Percentiles rank a stretch among this genome's conserved stretches.
These are phyloP conservation scores for Ambrosiella beaveri DNA, from an alignment of 2,329 filamentous ascomycete genomes.

Conservation along the genomic window DNA sequence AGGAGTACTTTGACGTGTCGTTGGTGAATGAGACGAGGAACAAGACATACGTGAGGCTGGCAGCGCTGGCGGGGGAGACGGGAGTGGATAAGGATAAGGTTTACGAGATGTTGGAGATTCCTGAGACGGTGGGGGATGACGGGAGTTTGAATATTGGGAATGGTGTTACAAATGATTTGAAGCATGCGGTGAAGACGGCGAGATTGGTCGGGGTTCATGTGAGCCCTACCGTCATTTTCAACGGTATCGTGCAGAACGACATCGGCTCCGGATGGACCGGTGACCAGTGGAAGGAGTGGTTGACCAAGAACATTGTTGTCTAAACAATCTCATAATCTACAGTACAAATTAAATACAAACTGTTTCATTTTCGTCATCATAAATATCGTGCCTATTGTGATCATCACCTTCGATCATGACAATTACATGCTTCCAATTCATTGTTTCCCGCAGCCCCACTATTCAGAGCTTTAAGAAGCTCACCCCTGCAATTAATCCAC, in stretches of 20 bases:
- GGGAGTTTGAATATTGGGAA: conserved; percentile 66
- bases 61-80: conserved; percentile 50
- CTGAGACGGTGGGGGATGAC: conserved; percentile 47
- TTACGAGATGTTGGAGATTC: conserved; percentile 50
- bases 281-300: conserved; percentile 74
- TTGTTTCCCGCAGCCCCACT: no score
- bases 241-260: conserved; percentile 64
- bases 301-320: conserved; percentile 27
- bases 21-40: conserved; percentile 77
- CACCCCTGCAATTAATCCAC: background rate
- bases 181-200: conserved; percentile 65
- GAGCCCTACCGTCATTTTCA: conserved; percentile 75
- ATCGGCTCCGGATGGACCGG: conserved; percentile 64
- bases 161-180: conserved; percentile 66
- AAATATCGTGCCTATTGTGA: background rate
- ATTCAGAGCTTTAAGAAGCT: background rate
- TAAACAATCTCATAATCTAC: background rate
- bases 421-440: background rate
- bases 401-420: background rate
- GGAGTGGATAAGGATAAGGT: conserved; percentile 56
- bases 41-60: conserved; percentile 62
- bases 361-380: background rate
- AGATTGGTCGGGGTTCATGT: conserved; percentile 73
- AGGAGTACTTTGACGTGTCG: conserved; percentile 66
- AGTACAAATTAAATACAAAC: background rate